phyloP scores from a whole-genome alignment of 306 rosid species.

The Inga laurina region DNA sequence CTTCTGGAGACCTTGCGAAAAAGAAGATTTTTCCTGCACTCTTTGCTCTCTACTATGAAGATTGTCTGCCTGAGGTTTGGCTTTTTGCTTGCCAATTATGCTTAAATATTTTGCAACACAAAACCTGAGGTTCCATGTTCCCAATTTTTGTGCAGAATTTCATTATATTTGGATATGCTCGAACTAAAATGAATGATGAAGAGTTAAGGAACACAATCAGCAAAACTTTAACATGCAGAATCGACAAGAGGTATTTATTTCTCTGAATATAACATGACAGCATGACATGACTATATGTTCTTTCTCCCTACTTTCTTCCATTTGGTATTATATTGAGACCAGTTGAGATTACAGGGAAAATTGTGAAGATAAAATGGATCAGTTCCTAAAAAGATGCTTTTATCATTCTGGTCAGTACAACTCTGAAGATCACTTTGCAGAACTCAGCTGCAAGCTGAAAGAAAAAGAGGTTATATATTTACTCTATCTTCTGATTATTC shows the following conservation, averaged over 20 bases:
- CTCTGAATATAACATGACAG: constrained; percentile 11
- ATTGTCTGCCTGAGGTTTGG: constrained; percentile 79
- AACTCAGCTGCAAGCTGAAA: constrained; percentile 65
- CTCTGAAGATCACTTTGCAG: constrained; percentile 72
- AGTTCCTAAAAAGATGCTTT: constrained; percentile 81
- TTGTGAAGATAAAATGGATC: constrained; percentile 89
- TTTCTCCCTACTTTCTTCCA: constrained; percentile 3
- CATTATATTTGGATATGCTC: constrained; percentile 79
- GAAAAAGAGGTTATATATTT: constrained; percentile 71
- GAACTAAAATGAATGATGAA: constrained; percentile 76
- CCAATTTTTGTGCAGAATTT: constrained; percentile 63
- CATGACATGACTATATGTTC: constrained; percentile 2
- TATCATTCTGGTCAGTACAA: constrained; percentile 88
- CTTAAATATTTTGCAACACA: constrained; percentile 23
- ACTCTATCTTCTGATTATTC: neutral
- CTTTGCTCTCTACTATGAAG: constrained; percentile 92
- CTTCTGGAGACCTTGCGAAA: constrained; percentile 98
- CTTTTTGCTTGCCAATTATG: constrained; percentile 24
- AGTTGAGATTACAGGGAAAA: constrained; percentile 61
- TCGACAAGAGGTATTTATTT: constrained; percentile 73
- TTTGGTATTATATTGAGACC: constrained; percentile 25
- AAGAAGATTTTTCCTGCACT: constrained; percentile 98
- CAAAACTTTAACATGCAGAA: constrained; percentile 88
- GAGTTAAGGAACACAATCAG: constrained; percentile 84
- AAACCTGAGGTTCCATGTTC: constrained; percentile 17